A percentile compares a stretch with the other conserved stretches of the same genome.
phyloP scores from a whole-genome alignment of 106 monocot species.

The Xerophyta viscosa region DNA sequence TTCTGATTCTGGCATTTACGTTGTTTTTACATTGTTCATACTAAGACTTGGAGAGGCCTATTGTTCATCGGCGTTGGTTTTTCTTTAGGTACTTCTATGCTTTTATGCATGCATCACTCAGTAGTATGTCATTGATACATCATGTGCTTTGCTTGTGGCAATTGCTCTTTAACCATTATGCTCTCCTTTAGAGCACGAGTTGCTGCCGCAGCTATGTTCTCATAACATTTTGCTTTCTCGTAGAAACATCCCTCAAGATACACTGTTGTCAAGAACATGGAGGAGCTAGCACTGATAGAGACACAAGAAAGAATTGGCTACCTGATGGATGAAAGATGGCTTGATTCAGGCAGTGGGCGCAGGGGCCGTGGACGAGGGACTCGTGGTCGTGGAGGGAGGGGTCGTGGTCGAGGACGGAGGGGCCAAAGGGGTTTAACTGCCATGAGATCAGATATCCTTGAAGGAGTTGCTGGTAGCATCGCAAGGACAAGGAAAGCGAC shows the following conservation, averaged over 20 bases:
- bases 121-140: too few relatives aligned
- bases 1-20: too few relatives aligned
- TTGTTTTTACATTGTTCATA: too few relatives aligned
- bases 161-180: too few relatives aligned
- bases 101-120: too few relatives aligned
- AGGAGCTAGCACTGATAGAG: constrained; percentile 25
- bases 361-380: constrained; percentile 59
- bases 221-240: constrained; percentile 2
- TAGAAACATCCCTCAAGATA: constrained; percentile 66
- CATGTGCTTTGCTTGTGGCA: too few relatives aligned
- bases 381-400: constrained; percentile 41
- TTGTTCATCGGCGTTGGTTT: too few relatives aligned
- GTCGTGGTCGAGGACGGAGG: constrained; percentile 54
- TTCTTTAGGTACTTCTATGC: too few relatives aligned
- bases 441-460: constrained; percentile 16
- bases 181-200: too few relatives aligned
- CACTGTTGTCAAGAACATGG: constrained; percentile 30
- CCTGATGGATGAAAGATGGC: constrained; percentile 38
- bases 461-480: constrained; percentile 9
- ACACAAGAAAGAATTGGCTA: constrained; percentile 23
- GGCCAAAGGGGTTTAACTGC: constrained; percentile 18
- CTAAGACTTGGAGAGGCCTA: too few relatives aligned
- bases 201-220: too few relatives aligned
- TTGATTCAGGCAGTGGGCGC: constrained; percentile 37
- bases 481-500: constrained; percentile 32